These are phyloP conservation scores for Brassica balearica DNA, from an alignment of 441 rosid species.

Conservation along the genomic window DNA sequence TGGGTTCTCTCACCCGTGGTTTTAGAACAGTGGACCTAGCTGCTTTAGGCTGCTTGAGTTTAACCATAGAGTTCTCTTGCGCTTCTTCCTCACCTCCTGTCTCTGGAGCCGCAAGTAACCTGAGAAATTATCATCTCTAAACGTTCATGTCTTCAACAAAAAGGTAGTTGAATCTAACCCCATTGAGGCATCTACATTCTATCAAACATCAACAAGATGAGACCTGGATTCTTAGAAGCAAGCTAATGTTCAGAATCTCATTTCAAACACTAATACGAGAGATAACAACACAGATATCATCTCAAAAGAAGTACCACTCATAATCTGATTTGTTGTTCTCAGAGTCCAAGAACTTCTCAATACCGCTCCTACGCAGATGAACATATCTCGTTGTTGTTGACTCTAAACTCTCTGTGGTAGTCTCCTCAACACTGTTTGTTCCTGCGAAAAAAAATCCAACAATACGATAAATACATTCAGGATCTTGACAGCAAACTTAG, in stretches of 20 bases:
- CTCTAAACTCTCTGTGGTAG: constrained; percentile 25
- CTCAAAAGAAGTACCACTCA: constrained; percentile 63
- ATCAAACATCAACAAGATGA: constrained; percentile 14
- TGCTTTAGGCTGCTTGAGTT: constrained; percentile 53
- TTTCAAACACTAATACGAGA: constrained; percentile 4
- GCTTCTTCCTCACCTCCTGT: constrained; percentile 63
- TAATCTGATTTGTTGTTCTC: constrained; percentile 80
- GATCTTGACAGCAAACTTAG: neutral
- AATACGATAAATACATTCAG: neutral
- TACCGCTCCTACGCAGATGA: constrained; percentile 57
- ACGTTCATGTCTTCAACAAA: neutral
- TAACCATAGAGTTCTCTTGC: constrained; percentile 49
- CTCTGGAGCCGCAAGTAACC: constrained; percentile 92
- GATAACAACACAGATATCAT: neutral
- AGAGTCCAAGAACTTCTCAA: constrained; percentile 78
- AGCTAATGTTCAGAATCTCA: constrained; percentile 4
- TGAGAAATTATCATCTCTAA: constrained; percentile 38
- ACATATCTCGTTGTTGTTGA: constrained; percentile 45
- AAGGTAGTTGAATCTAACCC: constrained; percentile 3
- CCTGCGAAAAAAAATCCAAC: constrained; percentile 45
- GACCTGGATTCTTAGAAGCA: neutral
- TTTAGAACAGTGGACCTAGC: constrained; percentile 60
- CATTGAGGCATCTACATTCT: constrained; percentile 21
- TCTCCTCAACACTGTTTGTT: constrained; percentile 21
- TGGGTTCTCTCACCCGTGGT: constrained; percentile 61